phyloP scores from a whole-genome alignment of 768 basidiomycete genomes.

The Trametes maxima region DNA sequence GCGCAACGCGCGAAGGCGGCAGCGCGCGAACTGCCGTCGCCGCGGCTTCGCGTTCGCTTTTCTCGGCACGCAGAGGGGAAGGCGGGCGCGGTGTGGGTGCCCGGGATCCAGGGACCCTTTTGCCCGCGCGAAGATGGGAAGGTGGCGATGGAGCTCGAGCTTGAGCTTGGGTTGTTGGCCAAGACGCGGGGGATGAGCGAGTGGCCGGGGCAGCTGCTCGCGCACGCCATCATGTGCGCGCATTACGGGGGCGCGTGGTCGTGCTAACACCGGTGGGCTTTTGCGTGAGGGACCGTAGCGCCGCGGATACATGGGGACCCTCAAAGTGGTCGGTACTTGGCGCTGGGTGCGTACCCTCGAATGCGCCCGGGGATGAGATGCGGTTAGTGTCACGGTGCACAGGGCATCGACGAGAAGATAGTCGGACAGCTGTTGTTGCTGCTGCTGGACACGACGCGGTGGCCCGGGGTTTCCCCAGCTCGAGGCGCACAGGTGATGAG shows the following conservation, averaged over 20 bases:
- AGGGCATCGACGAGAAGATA: neutral
- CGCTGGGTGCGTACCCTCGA: neutral
- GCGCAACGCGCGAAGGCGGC: conserved; percentile 1
- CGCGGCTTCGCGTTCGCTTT: conserved; percentile 6
- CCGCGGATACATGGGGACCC: neutral
- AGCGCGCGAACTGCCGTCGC: conserved; percentile 1
- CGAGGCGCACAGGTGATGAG: neutral
- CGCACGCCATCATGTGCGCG: conserved; percentile 3
- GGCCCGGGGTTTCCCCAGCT: neutral
- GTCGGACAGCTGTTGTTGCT: neutral
- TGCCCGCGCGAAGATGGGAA: too few species aligned
- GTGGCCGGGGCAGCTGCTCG: neutral
- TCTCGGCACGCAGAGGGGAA: conserved; percentile 6
- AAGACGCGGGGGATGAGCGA: neutral
- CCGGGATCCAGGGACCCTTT: too few species aligned
- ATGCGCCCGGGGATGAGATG: neutral
- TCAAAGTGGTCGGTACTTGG: neutral
- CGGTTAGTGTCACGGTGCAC: neutral
- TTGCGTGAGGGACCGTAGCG: neutral
- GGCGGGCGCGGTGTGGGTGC: too few species aligned
- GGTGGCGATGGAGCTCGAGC: conserved; percentile 4
- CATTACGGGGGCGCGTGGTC: neutral
- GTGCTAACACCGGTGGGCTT: neutral
- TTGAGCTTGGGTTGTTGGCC: neutral
- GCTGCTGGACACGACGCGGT: neutral